phyloP scores from a whole-genome alignment of 192 early-diverging fungal species.

The Haplosporangium gracile region DNA sequence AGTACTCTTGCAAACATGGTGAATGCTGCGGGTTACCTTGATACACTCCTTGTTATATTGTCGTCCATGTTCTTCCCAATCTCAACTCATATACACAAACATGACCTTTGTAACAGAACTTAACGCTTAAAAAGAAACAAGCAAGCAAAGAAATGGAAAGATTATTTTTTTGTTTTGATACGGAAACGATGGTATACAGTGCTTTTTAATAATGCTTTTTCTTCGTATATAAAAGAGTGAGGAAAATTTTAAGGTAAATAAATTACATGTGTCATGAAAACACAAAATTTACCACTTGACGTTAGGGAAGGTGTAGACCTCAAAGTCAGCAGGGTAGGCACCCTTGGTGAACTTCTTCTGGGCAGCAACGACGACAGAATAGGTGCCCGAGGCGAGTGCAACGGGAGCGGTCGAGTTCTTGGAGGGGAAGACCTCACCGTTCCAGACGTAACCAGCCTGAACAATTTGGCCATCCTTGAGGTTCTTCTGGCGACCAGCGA shows the following conservation, averaged over 20 bases:
- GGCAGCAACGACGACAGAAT: slow-evolving; percentile 34
- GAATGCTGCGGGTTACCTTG: neutral
- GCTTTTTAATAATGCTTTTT: neutral
- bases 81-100: too few relatives aligned
- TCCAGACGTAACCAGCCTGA: slow-evolving; percentile 27
- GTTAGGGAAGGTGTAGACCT: slow-evolving; percentile 26
- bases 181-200: neutral
- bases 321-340: slow-evolving; percentile 34
- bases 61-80: too few relatives aligned
- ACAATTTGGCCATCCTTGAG: neutral
- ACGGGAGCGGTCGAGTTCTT: neutral
- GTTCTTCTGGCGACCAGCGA: slow-evolving; percentile 14
- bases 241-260: neutral
- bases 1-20: neutral
- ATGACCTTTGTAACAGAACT: too few relatives aligned
- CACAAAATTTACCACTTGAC: slow-evolving; percentile 9
- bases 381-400: slow-evolving; percentile 20
- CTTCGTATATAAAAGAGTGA: neutral
- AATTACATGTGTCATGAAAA: neutral
- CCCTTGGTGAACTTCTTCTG: slow-evolving; percentile 48
- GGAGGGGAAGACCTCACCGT: slow-evolving; percentile 16
- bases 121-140: neutral
- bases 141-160: neutral
- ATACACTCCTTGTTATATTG: too few relatives aligned
- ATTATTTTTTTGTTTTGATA: neutral